Base-by-base conservation (phyloP, 2,329 filamentous ascomycete species). In the Colletotrichum tabaci region DNA sequence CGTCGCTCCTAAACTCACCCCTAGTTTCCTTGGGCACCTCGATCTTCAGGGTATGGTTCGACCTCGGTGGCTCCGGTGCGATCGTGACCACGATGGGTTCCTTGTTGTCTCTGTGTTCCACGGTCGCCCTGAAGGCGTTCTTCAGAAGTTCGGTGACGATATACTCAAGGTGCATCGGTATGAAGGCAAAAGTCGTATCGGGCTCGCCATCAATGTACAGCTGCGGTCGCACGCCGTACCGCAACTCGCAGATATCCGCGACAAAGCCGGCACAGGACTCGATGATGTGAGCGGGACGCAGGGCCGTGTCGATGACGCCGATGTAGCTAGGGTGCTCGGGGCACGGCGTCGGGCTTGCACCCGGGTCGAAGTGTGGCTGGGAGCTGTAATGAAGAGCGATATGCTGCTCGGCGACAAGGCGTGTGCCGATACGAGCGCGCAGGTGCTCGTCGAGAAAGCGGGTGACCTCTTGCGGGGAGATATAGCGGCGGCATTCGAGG, bases 101-200 rank as follows among this genome's bases (percentile, higher is more conserved):
- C 52, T 89, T 87, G 75, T 93, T 92, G 77, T 90, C 91, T n/a
- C 91, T 91, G 69, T 89, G 92, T 82, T 99, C 96, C 12, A 98
- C 91, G 0, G 94, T 97, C 4, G 96, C 96, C 53, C 96, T 91
- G 84, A 98, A 99, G 1, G 95, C 94, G 79, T 99, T 99, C 82
- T 99, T 99, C 70, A 99, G 88, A 1, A 99, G 88, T 82, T 99
- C 96, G 0, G 96, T 99, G 74, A 98, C 90, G 74, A 99, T 98
- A 81, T 99, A 99, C 82, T 98, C 96, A 30, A 99, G 88, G 81
- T 99, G 96, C 80, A 97, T 96, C 16, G 96, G 96, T 10, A 99
- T 92, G 78, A 97, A 96, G 23, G 96, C 95, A 79, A 99, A 97
- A 0, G 91, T 92, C n/a, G 95, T 94, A 62, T 93, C 91, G 0